Base-by-base conservation (phyloP, 257 asterid genomes). In the Rehmannia glutinosa region DNA sequence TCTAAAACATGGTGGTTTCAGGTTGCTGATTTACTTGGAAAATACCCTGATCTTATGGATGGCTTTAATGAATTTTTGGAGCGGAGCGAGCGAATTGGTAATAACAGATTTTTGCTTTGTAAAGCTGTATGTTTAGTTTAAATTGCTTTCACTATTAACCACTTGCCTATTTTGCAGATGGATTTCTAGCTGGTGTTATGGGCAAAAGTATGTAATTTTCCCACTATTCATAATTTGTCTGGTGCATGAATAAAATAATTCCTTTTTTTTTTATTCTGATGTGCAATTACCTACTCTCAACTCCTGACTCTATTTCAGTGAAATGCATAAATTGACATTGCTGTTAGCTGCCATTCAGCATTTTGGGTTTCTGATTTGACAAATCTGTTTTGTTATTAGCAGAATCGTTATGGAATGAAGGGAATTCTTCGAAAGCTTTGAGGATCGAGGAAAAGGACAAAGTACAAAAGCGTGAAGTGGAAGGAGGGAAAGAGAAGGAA, bases 151-250 rank as follows among this genome's bases (percentile, higher is more conserved):
- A 15, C 24, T 78, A 66, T 78, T 85, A 75, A 77, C 68, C 27
- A 75, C 51, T 61, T 76, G 19, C 64, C 79, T 72, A 57, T 55
- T 52, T 64, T 89, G 77, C 92, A 91, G 98, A 89, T 80, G 98
- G 94, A 58, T 85, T 85, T 80, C 90, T 91, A 65, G 86, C 87
- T 62, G 95, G 96, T 75, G 86, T 91, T 65, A 84, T 89, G 94
- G 84, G 94, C 71, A 89, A 85, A 83, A 89, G 96, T 91, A 84
- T 57, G 92, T 79, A 30, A 64, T 68, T 24, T 46, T 57, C 42
- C 45, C 33, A 25, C 53, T 54, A 5, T 62, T 60, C 23, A 23
- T 21, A 39, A 33, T 45, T 19, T 66, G 52, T 10, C 28, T 45
- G 42, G 23, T 57, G 49, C 54, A 65, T 43, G 56, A 51, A 59